These are phyloP conservation scores for Anthostomella pinea DNA, from an alignment of 2,329 filamentous ascomycete genomes.

Conservation along the genomic window DNA sequence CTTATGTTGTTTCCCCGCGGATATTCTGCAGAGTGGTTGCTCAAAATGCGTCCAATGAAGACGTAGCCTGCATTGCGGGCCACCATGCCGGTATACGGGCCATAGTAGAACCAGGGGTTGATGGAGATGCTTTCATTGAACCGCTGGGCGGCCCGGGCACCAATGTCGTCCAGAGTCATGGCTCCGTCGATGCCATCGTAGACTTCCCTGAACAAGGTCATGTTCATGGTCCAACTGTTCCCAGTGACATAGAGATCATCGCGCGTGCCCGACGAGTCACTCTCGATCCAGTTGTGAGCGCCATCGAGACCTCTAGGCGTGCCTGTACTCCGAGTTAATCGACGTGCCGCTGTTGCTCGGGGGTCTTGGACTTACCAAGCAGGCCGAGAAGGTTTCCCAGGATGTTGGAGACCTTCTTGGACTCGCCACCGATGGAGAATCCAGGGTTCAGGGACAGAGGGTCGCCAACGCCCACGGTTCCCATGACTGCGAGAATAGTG, in stretches of 20 bases:
- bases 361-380: too few relatives aligned
- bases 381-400: conserved; percentile 43
- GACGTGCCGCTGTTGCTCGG: too few relatives aligned
- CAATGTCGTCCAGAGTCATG: conserved; percentile 42
- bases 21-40: conserved; percentile 42
- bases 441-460: conserved; percentile 46
- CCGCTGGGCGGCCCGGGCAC: conserved; percentile 40
- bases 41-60: conserved; percentile 41
- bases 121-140: conserved; percentile 46
- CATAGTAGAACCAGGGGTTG: conserved; percentile 55
- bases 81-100: conserved; percentile 48
- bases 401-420: conserved; percentile 36
- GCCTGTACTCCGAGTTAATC: too few relatives aligned
- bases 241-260: conserved; percentile 51
- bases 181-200: conserved; percentile 37
- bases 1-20: conserved; percentile 32
- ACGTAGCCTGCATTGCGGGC: conserved; percentile 51
- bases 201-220: conserved; percentile 48
- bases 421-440: conserved; percentile 51
- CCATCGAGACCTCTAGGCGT: conserved; percentile 46
- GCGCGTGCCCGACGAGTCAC: conserved; percentile 50
- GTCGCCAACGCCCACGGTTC: conserved; percentile 48
- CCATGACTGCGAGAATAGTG: conserved; percentile 42
- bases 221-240: conserved; percentile 49
- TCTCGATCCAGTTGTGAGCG: conserved; percentile 55